Conservation (phyloP, 73 alveolate genomes). For the Uronychia setigera region DNA sequence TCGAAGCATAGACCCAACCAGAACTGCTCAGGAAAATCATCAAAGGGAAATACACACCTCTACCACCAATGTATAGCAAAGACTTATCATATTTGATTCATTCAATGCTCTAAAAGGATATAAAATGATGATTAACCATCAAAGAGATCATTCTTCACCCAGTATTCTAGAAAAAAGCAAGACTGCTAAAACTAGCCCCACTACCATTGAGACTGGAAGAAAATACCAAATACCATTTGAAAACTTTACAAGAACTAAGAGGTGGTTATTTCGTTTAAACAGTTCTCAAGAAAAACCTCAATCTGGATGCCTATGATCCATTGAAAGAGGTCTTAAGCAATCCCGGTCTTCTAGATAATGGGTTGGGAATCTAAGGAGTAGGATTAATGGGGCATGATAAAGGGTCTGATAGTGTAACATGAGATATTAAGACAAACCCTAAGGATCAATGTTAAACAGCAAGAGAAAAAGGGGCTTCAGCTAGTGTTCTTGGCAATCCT, state of each 20-base stretch:
- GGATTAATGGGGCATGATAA: too few relatives aligned
- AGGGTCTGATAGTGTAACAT: too few relatives aligned
- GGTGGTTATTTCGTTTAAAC: background rate
- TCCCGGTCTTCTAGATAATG: too few relatives aligned
- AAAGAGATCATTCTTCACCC: slow-evolving; percentile 52
- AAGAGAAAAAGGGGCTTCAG: background rate
- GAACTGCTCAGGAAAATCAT: slow-evolving; percentile 94
- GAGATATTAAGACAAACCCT: too few relatives aligned
- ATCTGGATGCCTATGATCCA: background rate
- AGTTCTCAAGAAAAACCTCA: background rate
- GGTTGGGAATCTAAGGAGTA: too few relatives aligned
- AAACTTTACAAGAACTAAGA: background rate
- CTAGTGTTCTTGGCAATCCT: too few relatives aligned
- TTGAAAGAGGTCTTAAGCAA: background rate
- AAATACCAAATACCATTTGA: background rate
- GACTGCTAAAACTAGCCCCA: background rate
- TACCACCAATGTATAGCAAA: slow-evolving; percentile 80
- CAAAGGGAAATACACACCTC: slow-evolving; percentile 94
- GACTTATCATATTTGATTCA: slow-evolving; percentile 82
- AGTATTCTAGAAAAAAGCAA: background rate
- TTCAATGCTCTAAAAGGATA: slow-evolving; percentile 86
- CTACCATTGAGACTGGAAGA: background rate
- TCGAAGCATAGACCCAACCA: slow-evolving; percentile 94
- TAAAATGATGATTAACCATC: slow-evolving; percentile 89
- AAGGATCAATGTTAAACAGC: too few relatives aligned